Conservation (phyloP, 306 rosid species). For the Dicorynia guianensis region DNA sequence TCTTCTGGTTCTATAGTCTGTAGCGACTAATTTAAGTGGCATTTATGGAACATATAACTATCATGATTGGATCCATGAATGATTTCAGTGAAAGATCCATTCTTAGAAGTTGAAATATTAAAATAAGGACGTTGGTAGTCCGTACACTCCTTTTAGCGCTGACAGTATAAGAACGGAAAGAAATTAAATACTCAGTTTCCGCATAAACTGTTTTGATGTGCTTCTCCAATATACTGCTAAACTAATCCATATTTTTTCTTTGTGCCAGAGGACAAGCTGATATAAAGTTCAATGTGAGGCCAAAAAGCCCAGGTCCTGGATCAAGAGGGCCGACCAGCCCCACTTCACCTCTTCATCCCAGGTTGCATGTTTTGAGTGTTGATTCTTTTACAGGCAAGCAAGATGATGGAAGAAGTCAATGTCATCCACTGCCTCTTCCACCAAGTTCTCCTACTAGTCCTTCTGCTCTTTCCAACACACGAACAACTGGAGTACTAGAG, state of each 20-base stretch:
- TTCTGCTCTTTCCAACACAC: constrained; percentile 45
- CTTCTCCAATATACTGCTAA: constrained; percentile 28
- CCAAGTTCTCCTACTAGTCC: constrained; percentile 76
- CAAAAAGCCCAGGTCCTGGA: constrained; percentile 68
- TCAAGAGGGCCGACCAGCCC: constrained; percentile 76
- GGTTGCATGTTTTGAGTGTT: constrained; percentile 47
- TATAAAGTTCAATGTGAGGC: constrained; percentile 43
- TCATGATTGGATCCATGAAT: not conserved
- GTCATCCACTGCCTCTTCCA: constrained; percentile 72
- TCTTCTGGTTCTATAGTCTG: not conserved
- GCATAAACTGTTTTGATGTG: constrained; percentile 12
- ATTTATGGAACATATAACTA: not conserved
- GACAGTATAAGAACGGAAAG: constrained; percentile 1
- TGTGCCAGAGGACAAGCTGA: constrained; percentile 54
- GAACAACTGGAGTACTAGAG: constrained; percentile 44
- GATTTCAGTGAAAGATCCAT: not conserved
- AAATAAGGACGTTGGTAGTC: constrained; percentile 28
- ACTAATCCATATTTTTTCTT: constrained; percentile 28
- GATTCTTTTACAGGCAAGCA: constrained; percentile 67
- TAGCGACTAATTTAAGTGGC: constrained; percentile 11
- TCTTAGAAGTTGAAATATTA: constrained; percentile 14
- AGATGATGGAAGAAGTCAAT: constrained; percentile 63
- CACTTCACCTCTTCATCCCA: constrained; percentile 68
- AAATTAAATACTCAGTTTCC: constrained; percentile 11
- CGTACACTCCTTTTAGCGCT: constrained; percentile 5